Conservation (phyloP, 1,284 basidiomycete genomes). For the Lentinula novae-zelandiae region DNA sequence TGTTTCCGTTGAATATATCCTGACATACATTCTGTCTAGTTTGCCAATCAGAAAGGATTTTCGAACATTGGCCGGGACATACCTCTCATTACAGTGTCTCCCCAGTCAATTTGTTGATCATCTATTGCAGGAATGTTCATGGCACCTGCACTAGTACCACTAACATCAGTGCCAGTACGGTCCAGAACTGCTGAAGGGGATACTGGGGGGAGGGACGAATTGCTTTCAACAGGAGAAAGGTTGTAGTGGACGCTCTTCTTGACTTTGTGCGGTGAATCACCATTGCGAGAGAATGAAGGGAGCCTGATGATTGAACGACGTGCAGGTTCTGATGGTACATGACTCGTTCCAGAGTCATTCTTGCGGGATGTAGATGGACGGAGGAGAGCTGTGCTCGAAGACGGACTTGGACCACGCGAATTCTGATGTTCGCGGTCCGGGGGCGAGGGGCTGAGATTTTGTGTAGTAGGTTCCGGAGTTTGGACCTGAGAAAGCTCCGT, state of each 20-base stretch:
- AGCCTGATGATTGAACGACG: conserved; percentile 21
- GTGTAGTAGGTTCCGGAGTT: neutral
- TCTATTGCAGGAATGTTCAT: conserved; percentile 26
- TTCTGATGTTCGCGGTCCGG: neutral
- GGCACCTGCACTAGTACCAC: conserved; percentile 61
- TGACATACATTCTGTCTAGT: conserved; percentile 81
- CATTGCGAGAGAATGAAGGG: conserved; percentile 20
- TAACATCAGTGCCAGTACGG: conserved; percentile 45
- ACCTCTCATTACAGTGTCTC: conserved; percentile 64
- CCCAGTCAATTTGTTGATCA: conserved; percentile 29
- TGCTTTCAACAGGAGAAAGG: conserved; percentile 27
- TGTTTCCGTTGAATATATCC: conserved; percentile 58
- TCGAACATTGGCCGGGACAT: conserved; percentile 13
- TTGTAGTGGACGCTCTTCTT: conserved; percentile 36
- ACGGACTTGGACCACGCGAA: conserved; percentile 9
- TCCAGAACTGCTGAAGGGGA: conserved; percentile 58
- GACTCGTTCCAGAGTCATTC: conserved; percentile 11
- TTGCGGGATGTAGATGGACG: conserved; percentile 17
- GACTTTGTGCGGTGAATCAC: conserved; percentile 22
- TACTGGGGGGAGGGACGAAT: conserved; percentile 25
- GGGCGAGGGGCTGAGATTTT: neutral
- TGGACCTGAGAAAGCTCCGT: neutral
- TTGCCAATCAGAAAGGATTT: conserved; percentile 13
- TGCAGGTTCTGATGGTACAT: conserved; percentile 19
- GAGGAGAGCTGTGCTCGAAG: conserved; percentile 20